A percentile compares a stretch with the other conserved stretches of the same genome.
Conservation (phyloP, 352 stramenopile species). For the Globisporangium cylindrosporum region DNA sequence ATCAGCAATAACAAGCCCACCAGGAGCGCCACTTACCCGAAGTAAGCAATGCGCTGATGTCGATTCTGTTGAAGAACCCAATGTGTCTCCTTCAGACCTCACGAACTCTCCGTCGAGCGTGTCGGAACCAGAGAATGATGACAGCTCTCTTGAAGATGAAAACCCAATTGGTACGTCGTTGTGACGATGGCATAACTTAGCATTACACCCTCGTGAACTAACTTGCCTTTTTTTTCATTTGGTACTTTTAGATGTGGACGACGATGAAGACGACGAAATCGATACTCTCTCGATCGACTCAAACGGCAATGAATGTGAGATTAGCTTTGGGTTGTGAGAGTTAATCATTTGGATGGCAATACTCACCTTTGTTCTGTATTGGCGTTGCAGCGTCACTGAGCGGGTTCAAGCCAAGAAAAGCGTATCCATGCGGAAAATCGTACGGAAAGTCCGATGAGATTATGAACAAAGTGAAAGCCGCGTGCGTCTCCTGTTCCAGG, state of each 20-base stretch:
- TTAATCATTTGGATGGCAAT: not conserved
- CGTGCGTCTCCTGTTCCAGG: constrained; percentile 15
- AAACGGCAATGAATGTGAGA: constrained; percentile 9
- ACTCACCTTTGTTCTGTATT: not conserved
- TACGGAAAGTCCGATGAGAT: constrained; percentile 22
- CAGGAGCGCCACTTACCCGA: constrained; percentile 26
- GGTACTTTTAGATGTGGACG: constrained; percentile 15
- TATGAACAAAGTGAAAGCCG: constrained; percentile 16
- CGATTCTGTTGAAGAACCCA: not conserved
- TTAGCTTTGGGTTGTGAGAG: not conserved
- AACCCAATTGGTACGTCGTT: constrained; percentile 14
- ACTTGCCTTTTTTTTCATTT: constrained; percentile 1
- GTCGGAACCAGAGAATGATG: constrained; percentile 16
- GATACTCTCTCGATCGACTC: constrained; percentile 15
- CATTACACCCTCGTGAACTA: not conserved
- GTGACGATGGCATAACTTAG: not conserved
- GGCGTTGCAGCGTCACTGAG: not conserved
- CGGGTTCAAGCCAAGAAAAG: constrained; percentile 11
- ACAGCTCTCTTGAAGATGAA: constrained; percentile 20
- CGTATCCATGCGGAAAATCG: constrained; percentile 15
- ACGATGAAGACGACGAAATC: constrained; percentile 23
- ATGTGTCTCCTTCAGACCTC: constrained; percentile 13
- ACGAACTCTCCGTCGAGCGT: constrained; percentile 14
- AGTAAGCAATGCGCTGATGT: constrained; percentile 4
- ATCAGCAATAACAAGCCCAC: not conserved